Percentiles rank a stretch among this genome's conserved stretches.
phyloP scores from a whole-genome alignment of 257 asterid species.

The Agastache rugosa region DNA sequence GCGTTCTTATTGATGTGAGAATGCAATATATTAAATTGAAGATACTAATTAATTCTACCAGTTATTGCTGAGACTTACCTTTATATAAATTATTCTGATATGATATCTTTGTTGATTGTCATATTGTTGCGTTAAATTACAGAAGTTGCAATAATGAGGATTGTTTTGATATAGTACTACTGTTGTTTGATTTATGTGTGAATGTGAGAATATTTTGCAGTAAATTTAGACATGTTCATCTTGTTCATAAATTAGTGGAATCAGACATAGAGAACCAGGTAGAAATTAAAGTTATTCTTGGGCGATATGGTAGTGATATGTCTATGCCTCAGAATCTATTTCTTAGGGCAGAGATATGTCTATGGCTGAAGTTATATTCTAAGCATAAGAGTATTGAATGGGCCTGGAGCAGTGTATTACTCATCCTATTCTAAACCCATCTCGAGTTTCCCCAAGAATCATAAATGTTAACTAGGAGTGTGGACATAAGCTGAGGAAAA shows the following conservation, averaged over 20 bases:
- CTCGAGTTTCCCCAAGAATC: neutral
- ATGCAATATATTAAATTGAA: neutral
- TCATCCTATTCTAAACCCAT: neutral
- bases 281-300: no score
- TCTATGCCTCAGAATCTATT: constrained; percentile 25
- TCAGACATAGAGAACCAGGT: neutral
- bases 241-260: constrained; percentile 9
- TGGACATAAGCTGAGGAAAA: constrained; percentile 2
- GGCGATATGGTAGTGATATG: neutral
- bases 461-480: neutral
- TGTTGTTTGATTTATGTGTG: constrained; percentile 18
- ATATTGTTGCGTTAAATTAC: neutral
- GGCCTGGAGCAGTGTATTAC: neutral
- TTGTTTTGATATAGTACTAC: neutral
- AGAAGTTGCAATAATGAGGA: constrained; percentile 1
- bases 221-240: constrained; percentile 7
- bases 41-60: neutral
- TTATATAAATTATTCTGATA: neutral
- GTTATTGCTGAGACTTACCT: neutral
- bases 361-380: neutral
- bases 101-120: neutral
- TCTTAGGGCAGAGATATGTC: neutral
- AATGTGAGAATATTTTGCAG: neutral
- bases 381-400: neutral
- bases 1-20: neutral